Percentiles rank a stretch among this genome's conserved stretches.
These are phyloP conservation scores for Diaporthe aspalathi DNA, from an alignment of 2,329 filamentous ascomycete genomes.

Conservation along the genomic window DNA sequence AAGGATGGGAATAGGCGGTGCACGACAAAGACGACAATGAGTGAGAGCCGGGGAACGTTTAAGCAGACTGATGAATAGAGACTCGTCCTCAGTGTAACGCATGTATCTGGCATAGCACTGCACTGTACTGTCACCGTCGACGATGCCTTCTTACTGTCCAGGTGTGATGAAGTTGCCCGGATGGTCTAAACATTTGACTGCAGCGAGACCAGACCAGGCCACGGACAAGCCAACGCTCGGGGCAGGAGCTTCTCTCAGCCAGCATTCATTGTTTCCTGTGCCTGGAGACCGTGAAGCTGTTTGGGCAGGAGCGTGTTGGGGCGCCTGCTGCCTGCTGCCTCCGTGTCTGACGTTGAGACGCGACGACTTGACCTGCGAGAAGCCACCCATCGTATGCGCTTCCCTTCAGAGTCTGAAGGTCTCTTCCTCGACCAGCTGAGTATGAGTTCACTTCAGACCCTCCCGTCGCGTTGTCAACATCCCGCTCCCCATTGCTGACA, in stretches of 20 bases:
- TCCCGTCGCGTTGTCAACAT: not conserved
- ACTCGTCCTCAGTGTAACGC: too few species aligned
- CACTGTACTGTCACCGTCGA: too few species aligned
- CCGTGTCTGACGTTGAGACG: not conserved
- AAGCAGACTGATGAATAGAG: not conserved
- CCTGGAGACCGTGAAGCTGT: not conserved
- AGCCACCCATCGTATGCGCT: not conserved
- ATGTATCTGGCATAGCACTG: too few species aligned
- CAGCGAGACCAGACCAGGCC: not conserved
- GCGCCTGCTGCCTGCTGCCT: not conserved
- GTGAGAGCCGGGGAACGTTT: not conserved
- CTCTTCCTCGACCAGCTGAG: not conserved
- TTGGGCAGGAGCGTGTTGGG: not conserved
- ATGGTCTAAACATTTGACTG: not conserved
- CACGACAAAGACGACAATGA: not conserved
- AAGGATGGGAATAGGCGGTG: conserved; percentile 58
- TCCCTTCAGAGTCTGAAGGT: not conserved
- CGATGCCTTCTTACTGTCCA: too few species aligned
- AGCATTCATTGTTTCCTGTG: not conserved
- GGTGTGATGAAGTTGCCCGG: too few species aligned
- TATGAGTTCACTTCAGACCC: too few species aligned
- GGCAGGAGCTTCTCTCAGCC: not conserved
- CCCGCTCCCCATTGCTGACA: not conserved
- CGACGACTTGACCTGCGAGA: not conserved
- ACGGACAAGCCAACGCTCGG: not conserved